Evolutionary conservation across 2,329 filamentous ascomycete genomes (phyloP).

Genomic region (Calonectria henricotiae): DNA sequence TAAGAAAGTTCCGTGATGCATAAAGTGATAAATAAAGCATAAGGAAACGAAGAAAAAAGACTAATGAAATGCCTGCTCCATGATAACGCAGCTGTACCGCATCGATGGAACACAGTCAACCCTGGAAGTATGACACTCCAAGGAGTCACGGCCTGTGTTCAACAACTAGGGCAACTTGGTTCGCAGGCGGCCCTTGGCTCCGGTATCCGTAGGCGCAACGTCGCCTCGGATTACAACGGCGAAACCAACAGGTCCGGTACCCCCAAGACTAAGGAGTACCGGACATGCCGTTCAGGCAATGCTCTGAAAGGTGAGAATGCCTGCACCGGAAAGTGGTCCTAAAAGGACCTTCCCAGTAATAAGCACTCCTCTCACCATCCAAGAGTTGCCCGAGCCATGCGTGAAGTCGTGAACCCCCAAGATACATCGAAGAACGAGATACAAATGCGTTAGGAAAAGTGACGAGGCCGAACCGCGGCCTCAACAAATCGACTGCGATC

Average conservation of each 20-base stretch:
- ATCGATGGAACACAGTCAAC: conserved; percentile 54
- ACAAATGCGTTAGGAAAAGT: conserved; percentile 57
- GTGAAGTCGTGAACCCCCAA: conserved; percentile 57
- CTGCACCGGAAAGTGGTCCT: conserved; percentile 29
- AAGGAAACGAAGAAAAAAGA: conserved; percentile 44
- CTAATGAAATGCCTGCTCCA: conserved; percentile 52
- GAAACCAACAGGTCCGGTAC: conserved; percentile 50
- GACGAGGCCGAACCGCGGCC: conserved; percentile 48
- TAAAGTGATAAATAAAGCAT: conserved; percentile 51
- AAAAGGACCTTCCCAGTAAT: conserved; percentile 32
- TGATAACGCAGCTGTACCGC: conserved; percentile 58
- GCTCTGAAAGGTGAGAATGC: conserved; percentile 42
- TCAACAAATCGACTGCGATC: conserved; percentile 51
- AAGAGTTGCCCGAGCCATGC: conserved; percentile 60
- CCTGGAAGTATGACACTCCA: conserved; percentile 24
- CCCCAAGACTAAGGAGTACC: conserved; percentile 54
- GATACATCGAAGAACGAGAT: conserved; percentile 63
- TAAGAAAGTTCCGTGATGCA: conserved; percentile 43
- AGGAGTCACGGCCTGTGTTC: conserved; percentile 35
- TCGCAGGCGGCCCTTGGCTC: conserved; percentile 39
- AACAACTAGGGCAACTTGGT: conserved; percentile 40
- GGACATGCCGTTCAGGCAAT: conserved; percentile 61
- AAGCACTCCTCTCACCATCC: conserved; percentile 42
- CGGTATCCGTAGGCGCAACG: conserved; percentile 37
- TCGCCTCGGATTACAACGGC: conserved; percentile 38